Evolutionary conservation across 2,329 filamentous ascomycete species (phyloP), one percentile per base, ranked within the genome.

Genomic region (Aspergillus hiratsukae): DNA sequence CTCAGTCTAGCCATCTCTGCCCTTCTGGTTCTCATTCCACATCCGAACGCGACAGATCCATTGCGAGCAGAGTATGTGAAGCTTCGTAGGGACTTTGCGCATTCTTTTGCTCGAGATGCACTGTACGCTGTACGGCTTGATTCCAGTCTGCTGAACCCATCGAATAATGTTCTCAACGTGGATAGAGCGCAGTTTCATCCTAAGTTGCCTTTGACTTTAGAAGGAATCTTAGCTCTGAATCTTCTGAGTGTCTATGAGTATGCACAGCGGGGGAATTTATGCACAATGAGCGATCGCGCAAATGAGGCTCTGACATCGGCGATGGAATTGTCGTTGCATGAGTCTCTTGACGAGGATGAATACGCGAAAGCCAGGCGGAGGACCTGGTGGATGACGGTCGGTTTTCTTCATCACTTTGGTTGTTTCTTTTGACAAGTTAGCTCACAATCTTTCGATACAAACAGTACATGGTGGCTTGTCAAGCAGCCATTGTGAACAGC

Each of bases 401-500:
- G 55, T 58, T 46, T 6, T 49, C 54, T 53, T 37, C 46, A 19
- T 23, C 28, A 4, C 4, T 4, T 11, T 45, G n/a, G 17, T 5
- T 3, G 31, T 25, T 17, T 11, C 21, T 21, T 31, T 51, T 3
- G 11, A 23, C 11, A 5, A 25, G 37, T 21, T 49, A 51, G 25
- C 45, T 58, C 46, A 64, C 57, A 3, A 49, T 35, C 25, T 8
- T 2, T 14, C 2, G 6, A 27, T 14, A 9, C 43, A 23, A 27
- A 25, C 28, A 79, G 70, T 83, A 82, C 56, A 74, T 81, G 17
- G 78, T 75, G 56, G 76, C 77, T 4, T 80, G 78, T 45, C 80
- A 83, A 62, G 77, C 74, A 10, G 76, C 78, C 1, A 81, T 82
- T 53, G 78, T 82, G 23, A 80, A 77, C 67, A 80, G 78, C 54